phyloP scores from a whole-genome alignment of 2,329 filamentous ascomycete species.

The Fusarium sp. region DNA sequence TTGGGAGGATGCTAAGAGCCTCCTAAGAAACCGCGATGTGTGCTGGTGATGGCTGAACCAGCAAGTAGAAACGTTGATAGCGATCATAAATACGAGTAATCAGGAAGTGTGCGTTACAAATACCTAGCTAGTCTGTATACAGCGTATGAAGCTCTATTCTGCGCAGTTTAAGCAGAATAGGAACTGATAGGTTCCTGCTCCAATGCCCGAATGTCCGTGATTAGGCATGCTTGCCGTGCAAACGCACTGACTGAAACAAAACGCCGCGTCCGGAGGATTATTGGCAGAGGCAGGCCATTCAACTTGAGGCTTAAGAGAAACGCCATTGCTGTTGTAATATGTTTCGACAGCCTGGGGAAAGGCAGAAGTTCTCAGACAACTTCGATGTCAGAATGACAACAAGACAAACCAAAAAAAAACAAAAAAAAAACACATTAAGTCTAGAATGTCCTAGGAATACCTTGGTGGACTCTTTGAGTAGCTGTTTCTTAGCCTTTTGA shows the following conservation, averaged over 20 bases:
- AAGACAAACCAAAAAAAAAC: background rate
- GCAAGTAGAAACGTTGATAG: background rate
- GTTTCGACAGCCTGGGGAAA: background rate
- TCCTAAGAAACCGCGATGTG: background rate
- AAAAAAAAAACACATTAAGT: background rate
- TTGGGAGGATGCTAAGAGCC: background rate
- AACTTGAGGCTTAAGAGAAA: background rate
- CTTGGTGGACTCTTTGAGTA: background rate
- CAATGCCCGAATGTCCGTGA: background rate
- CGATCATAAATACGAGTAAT: background rate
- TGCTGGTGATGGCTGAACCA: background rate
- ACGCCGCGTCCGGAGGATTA: background rate
- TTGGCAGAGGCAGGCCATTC: background rate
- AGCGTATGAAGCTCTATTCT: background rate
- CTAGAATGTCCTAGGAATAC: background rate
- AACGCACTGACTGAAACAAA: background rate
- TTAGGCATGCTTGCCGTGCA: background rate
- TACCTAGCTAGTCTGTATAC: background rate
- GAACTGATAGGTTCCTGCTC: background rate
- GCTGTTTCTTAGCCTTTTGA: no score
- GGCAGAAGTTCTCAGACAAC: no score
- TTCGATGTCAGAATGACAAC: background rate
- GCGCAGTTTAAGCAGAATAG: background rate
- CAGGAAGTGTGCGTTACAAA: background rate
- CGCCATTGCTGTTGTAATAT: background rate